Base-by-base conservation (phyloP, 306 rosid species). In the Trichosanthes cucumerina region DNA sequence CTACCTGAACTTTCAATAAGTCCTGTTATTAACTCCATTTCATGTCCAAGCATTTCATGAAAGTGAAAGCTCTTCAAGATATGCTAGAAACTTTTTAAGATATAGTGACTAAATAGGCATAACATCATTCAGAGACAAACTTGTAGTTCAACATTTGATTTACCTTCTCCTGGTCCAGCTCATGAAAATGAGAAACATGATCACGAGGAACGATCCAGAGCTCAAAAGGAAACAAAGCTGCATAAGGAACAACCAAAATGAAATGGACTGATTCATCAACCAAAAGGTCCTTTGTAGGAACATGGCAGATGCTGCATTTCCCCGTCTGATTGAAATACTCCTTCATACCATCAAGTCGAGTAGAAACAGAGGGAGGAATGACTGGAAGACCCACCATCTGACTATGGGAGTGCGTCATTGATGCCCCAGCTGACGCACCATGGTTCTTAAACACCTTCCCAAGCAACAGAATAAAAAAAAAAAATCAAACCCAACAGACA, bases 381-480 rank as follows among this genome's bases (percentile, higher is more conserved):
- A 93, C 66, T 7, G 98, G 98, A 71, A 93, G 88, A 50, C 90
- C 94, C 81, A 93, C 54, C 23, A 93, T 88, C 85, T 93, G 96
- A 82, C 98, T 89, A 76, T 93, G 98, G 78, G 96, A 93, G 78
- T 91, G 98, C 62, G 83, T 88, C 93, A 87, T 82, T 28, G 98
- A 88, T 73, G 95, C 96, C 81, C 98, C 96, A 52, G 98, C 93
- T 26, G 91, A 89, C n/a, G 89, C 93, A 34, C 93, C 96, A 8
- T 93, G 93, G 79, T 93, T 93, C 86, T 93, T 91, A 47, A 91
- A 93, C 68, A 93, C 89, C 98, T 93, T 46, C 14, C 3, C 2
- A 15, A 70, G 13, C 50, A 39, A 39, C 10, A 18, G 28, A 70
- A 19, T 23, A 69, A 56, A 58, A 28, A n/a, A n/a, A n/a, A n/a